Conservation (phyloP, 352 stramenopile species). For the Globisporangium nodosum region DNA sequence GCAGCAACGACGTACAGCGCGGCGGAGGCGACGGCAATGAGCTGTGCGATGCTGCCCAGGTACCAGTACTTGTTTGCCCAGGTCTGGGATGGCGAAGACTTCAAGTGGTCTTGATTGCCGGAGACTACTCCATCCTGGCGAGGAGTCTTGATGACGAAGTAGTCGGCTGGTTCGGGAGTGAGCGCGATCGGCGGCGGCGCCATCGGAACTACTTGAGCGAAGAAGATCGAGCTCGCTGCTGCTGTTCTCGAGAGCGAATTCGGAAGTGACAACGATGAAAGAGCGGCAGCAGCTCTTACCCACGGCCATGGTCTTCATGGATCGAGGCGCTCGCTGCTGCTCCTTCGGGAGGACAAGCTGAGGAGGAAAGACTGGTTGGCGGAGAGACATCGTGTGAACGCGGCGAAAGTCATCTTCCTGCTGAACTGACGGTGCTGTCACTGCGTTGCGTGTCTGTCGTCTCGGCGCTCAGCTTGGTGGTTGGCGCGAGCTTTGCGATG, state of each 20-base stretch:
- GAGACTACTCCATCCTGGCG: not conserved
- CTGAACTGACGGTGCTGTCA: not conserved
- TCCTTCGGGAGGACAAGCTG: no score
- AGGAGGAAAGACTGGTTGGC: not conserved
- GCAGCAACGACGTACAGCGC: slow-evolving; percentile 12
- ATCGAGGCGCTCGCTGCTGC: not conserved
- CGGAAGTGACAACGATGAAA: not conserved
- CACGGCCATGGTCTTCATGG: no score
- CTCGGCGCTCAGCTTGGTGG: not conserved
- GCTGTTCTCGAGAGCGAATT: not conserved
- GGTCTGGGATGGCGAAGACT: not conserved
- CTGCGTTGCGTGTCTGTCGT: not conserved
- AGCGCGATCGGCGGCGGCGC: not conserved
- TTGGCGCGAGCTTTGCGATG: not conserved
- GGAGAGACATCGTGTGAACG: not conserved
- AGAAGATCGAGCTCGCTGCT: not conserved
- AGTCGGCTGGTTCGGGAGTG: not conserved
- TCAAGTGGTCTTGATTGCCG: not conserved
- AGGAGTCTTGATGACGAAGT: not conserved
- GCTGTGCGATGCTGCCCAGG: slow-evolving; percentile 12
- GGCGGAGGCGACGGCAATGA: slow-evolving; percentile 5
- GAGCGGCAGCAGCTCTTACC: not conserved
- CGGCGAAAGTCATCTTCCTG: not conserved
- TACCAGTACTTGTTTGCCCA: slow-evolving; percentile 13
- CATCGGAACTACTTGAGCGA: not conserved